Evolutionary conservation across 1,139 yeast genomes (phyloP), one percentile per base, ranked within the genome.

Genomic region (Geotrichum restrictum): DNA sequence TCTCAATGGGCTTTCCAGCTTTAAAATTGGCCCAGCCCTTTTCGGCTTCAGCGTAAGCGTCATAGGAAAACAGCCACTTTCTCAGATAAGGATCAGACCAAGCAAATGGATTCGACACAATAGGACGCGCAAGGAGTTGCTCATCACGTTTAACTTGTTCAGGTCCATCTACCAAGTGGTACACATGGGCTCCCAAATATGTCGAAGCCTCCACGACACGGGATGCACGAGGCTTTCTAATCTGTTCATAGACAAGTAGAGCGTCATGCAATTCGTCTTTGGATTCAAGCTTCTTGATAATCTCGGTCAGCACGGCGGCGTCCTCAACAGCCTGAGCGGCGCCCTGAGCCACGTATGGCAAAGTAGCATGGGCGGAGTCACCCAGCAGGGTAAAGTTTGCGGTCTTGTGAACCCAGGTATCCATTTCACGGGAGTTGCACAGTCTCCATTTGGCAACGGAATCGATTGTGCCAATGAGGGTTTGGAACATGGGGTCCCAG

Each of bases 311-410:
- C 63, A 60, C 68, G 5, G 53, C 56, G 31, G 57, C 72, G 52
- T 65, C 69, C 49, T 65, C 76, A 49, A 73, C 64, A 1, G 76
- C 75, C 57, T 70, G 72, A 2, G 72, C 73, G 11, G 76, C 76
- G 16, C 76, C 76, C 49, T 69, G 71, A 7, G 74, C 73, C 48
- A 72, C 63, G 58, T 72, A 73, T 3, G 76, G 75, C 57, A 73
- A 61, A 56, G 73, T 73, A 3, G 76, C 70, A 58, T 73, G 77
- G 22, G 71, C 69, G 1, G 74, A 69, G 59, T 72, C 76, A 14
- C 72, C 72, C 21, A 68, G 45, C 36, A 68, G 59, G 22, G 64
- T 67, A 33, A 66, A 62, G 42, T 56, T 56, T 47, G 61, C 51
- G 45, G 59, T 44, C 48, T 56, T 31, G 55, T 53, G 52, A 56